Evolutionary conservation across 495 filamentous ascomycete species (phyloP).

Genomic region (Tuber microsphaerosporum): DNA sequence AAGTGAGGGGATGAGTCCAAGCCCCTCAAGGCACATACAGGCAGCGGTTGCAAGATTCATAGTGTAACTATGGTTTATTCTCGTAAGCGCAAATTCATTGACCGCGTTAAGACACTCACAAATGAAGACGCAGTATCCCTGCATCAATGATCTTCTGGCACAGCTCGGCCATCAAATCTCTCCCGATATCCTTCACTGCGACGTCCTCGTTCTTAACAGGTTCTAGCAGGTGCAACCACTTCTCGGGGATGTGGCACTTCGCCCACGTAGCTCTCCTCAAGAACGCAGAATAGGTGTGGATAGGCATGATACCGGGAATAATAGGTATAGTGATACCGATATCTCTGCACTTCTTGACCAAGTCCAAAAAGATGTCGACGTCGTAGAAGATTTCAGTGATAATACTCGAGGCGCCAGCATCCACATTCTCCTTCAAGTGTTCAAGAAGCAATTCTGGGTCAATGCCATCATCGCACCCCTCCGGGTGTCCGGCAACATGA

Average conservation of each 20-base stretch:
- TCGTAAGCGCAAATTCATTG: slow-evolving; percentile 17
- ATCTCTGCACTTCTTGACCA: slow-evolving; percentile 77
- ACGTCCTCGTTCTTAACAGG: slow-evolving; percentile 95
- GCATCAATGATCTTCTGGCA: slow-evolving; percentile 72
- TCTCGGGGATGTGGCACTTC: slow-evolving; percentile 68
- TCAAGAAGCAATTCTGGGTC: slow-evolving; percentile 78
- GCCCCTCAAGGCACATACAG: slow-evolving; percentile 83
- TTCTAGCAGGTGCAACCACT: slow-evolving; percentile 75
- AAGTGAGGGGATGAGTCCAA: slow-evolving; percentile 68
- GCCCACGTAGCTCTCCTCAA: slow-evolving; percentile 83
- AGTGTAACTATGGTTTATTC: slow-evolving; percentile 59
- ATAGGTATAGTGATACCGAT: slow-evolving; percentile 84
- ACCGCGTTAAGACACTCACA: slow-evolving; percentile 48
- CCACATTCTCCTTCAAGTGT: slow-evolving; percentile 95
- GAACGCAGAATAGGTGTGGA: slow-evolving; percentile 89
- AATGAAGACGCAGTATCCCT: slow-evolving; percentile 85
- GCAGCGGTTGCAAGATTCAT: slow-evolving; percentile 98
- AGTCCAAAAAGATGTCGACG: slow-evolving; percentile 83
- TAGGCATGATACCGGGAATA: slow-evolving; percentile 98
- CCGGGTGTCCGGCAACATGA: slow-evolving; percentile 93
- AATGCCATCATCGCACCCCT: slow-evolving; percentile 87
- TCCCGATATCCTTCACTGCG: slow-evolving; percentile 82
- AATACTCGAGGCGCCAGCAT: slow-evolving; percentile 86
- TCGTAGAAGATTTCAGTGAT: slow-evolving; percentile 99
- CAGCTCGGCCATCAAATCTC: slow-evolving; percentile 83